Percentiles rank a stretch among this genome's conserved stretches.
These are phyloP conservation scores for Dothideomycetidae sp. DNA, from an alignment of 2,329 filamentous ascomycete genomes.

Conservation along the genomic window DNA sequence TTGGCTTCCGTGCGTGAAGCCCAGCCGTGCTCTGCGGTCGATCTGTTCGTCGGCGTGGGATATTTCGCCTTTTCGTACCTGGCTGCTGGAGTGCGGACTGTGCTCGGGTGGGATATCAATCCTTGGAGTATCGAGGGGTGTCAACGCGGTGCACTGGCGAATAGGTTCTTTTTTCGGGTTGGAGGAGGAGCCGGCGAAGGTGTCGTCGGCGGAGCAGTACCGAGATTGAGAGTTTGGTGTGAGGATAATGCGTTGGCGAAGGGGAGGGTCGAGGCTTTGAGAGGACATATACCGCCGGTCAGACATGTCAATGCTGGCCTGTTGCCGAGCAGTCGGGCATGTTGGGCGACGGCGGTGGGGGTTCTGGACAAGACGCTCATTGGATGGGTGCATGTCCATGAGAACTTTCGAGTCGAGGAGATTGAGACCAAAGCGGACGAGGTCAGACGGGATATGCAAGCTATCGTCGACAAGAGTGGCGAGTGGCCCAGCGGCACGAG, in stretches of 20 bases:
- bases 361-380: constrained; percentile 31
- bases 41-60: constrained; percentile 85
- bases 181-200: constrained; percentile 3
- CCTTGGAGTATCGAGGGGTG: constrained; percentile 34
- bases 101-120: constrained; percentile 85
- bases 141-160: constrained; percentile 26
- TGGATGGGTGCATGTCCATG: constrained; percentile 48
- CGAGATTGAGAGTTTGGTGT: constrained; percentile 27
- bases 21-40: constrained; percentile 37
- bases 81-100: constrained; percentile 48
- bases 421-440: constrained; percentile 31
- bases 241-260: constrained; percentile 26
- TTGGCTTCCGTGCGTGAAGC: constrained; percentile 23
- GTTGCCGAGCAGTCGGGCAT: constrained; percentile 36
- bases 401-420: constrained; percentile 39
- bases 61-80: constrained; percentile 86
- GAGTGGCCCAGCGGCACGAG: constrained; percentile 11
- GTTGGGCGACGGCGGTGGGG: constrained; percentile 36
- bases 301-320: constrained; percentile 47
- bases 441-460: constrained; percentile 20
- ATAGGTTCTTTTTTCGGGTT: constrained; percentile 23
- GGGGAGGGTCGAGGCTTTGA: constrained; percentile 16
- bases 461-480: constrained; percentile 12
- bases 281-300: constrained; percentile 23
- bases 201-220: constrained; percentile 7